Percentiles rank a stretch among this genome's conserved stretches.
phyloP scores from a whole-genome alignment of 2,329 filamentous ascomycete species.

The Lachnellula cervina region DNA sequence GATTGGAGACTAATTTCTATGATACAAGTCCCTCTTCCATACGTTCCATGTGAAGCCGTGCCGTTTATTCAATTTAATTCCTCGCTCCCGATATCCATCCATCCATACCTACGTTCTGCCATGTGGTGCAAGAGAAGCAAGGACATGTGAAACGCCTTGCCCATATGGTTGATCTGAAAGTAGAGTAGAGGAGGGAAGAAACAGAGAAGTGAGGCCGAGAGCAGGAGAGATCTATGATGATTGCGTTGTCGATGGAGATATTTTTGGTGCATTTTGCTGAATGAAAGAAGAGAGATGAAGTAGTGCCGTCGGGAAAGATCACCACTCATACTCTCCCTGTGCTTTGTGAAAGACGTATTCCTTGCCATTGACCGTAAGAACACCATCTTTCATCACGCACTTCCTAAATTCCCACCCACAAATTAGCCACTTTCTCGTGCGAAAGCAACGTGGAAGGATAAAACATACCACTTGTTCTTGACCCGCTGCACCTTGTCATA shows the following conservation, averaged over 20 bases:
- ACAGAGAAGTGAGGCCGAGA: not conserved
- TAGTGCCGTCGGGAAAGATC: not conserved
- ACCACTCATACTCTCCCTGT: conserved; percentile 94
- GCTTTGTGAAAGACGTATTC: conserved; percentile 99
- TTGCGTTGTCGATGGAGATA: not conserved
- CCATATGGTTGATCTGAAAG: too few species aligned
- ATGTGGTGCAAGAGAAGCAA: not conserved
- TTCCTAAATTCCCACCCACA: conserved; percentile 56
- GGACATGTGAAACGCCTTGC: too few species aligned
- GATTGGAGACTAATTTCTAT: not conserved
- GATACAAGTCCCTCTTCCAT: not conserved
- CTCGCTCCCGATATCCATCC: not conserved
- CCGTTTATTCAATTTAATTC: not conserved
- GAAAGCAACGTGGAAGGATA: not conserved
- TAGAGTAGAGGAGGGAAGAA: too few species aligned
- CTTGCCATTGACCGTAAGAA: conserved; percentile 86
- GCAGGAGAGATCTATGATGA: not conserved
- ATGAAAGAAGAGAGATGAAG: not conserved
- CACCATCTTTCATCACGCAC: conserved; percentile 95
- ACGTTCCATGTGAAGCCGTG: not conserved
- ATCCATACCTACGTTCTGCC: not conserved
- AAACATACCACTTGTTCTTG: conserved; percentile 87
- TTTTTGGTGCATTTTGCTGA: not conserved
- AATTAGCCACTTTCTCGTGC: conserved; percentile 1
- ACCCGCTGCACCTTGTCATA: conserved; percentile 99